A percentile compares a stretch with the other conserved stretches of the same genome.
These are phyloP conservation scores for Starmerella asiatica DNA, from an alignment of 805 yeast species.

Conservation along the genomic window DNA sequence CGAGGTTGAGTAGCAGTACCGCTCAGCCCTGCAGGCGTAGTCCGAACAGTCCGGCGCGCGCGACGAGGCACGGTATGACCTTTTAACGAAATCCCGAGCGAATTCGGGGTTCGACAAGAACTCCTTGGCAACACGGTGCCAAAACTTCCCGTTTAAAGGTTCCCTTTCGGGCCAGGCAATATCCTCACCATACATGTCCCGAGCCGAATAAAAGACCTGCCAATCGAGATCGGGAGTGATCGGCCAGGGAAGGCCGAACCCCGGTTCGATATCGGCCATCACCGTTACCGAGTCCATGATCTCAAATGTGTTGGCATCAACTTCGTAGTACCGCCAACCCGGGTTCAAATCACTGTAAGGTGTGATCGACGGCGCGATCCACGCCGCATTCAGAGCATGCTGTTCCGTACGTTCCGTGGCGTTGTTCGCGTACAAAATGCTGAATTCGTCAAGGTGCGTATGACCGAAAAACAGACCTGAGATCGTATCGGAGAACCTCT, in stretches of 20 bases:
- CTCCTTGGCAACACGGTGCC: constrained; percentile 43
- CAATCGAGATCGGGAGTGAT: constrained; percentile 40
- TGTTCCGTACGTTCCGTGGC: constrained; percentile 33
- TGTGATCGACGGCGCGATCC: constrained; percentile 55
- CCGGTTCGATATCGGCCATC: constrained; percentile 45
- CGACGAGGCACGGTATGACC: constrained; percentile 44
- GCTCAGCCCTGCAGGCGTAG: constrained; percentile 27
- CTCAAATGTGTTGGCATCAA: constrained; percentile 47
- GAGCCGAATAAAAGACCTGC: constrained; percentile 51
- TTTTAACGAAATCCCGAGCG: constrained; percentile 39
- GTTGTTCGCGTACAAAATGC: constrained; percentile 40
- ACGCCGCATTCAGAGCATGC: constrained; percentile 42
- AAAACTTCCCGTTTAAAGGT: constrained; percentile 55
- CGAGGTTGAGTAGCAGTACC: constrained; percentile 32
- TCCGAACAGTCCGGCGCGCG: constrained; percentile 37
- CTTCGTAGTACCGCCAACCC: constrained; percentile 58
- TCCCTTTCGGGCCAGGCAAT: constrained; percentile 45
- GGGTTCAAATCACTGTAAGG: constrained; percentile 51
- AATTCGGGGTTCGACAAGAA: constrained; percentile 33
- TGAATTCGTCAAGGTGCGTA: constrained; percentile 57
- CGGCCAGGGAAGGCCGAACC: constrained; percentile 26
- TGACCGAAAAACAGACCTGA: constrained; percentile 62
- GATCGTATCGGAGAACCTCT: constrained; percentile 52
- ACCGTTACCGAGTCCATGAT: constrained; percentile 47
- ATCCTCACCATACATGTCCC: constrained; percentile 37